Percentiles rank a stretch among this genome's conserved stretches.
Conservation (phyloP, 23 red algal genomes). For the Chondrus crispus region DNA sequence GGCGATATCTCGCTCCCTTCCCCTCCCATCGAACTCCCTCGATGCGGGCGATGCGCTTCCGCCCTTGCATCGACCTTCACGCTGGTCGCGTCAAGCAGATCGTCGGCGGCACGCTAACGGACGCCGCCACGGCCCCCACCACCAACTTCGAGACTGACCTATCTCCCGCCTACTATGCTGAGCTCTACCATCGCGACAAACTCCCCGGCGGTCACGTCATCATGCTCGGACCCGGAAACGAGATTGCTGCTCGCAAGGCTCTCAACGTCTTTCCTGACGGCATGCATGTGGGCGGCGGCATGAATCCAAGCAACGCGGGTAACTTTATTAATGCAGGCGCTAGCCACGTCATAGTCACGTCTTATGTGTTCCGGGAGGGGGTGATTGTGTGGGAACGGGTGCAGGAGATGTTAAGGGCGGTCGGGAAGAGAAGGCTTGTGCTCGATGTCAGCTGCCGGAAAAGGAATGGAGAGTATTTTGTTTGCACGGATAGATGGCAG, state of each 20-base stretch:
- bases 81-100: constrained; percentile 91
- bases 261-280: constrained; percentile 80
- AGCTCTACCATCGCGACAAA: constrained; percentile 55
- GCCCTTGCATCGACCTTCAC: constrained; percentile 98
- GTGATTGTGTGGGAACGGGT: constrained; percentile 61
- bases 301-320: constrained; percentile 57
- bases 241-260: constrained; percentile 59
- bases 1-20: too few relatives aligned
- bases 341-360: constrained; percentile 94
- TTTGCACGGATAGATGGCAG: constrained; percentile 94
- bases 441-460: constrained; percentile 85
- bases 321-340: constrained; percentile 75
- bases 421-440: constrained; percentile 73
- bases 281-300: constrained; percentile 93
- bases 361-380: constrained; percentile 91
- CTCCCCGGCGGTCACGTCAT: constrained; percentile 94
- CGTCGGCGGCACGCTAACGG: constrained; percentile 78
- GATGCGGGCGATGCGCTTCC: constrained; percentile 69
- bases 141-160: constrained; percentile 87
- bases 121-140: neutral
- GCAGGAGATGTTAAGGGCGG: constrained; percentile 48
- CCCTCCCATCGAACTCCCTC: too few relatives aligned
- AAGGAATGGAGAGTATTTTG: constrained; percentile 71
- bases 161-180: constrained; percentile 62
- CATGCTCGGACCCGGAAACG: constrained; percentile 88